Base-by-base conservation (phyloP, 2,329 filamentous ascomycete species). In the Daldinia eschscholtzii region DNA sequence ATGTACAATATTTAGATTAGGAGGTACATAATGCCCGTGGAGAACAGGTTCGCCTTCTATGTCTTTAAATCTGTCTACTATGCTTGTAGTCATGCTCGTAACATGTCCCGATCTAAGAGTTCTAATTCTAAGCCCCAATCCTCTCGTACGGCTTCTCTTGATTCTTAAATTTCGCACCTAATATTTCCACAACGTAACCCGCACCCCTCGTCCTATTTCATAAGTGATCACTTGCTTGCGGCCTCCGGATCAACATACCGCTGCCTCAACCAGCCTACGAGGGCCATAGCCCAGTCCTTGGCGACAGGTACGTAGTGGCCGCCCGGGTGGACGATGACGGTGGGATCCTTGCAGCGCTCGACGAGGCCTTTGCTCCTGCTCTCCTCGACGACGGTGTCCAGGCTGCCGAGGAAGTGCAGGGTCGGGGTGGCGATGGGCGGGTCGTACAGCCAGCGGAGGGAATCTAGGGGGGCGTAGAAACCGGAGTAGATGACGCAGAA, bases 341-440 rank as follows among this genome's bases (percentile, higher is more conserved):
- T 52, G 0, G 85, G 59, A 88, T 85, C 48, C 80, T 82, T 61
- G 78, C 90, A 93, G 53, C 86, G 84, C 26, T 93, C 89, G 2
- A 92, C 85, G 65, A 98, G 80, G 23, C 83, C 86, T 74, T 87
- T 83, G 78, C 89, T 93, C 76, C 93, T 84, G 60, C 81, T 80
- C 83, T 98, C 94, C 35, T 94, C 92, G 0, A 98, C 94, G 0
- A 98, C 93, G 2, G 91, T 93, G 82, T 98, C 95, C 73, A 97
- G 82, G 61, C 89, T 91, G 0, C 95, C 95, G 28, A 97, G 79
- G 73, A 94, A 91, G 81, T 97, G 93, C 80, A 97, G 79, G 70
- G 92, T 88, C 0, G 93, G 92, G 67, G 94, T 97, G 70, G 78
- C 79, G 66, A 98, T 91, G 4, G 37, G 37, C 15, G 73, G 71